Base-by-base conservation (phyloP, 257 asterid species). In the Salvia splendens region DNA sequence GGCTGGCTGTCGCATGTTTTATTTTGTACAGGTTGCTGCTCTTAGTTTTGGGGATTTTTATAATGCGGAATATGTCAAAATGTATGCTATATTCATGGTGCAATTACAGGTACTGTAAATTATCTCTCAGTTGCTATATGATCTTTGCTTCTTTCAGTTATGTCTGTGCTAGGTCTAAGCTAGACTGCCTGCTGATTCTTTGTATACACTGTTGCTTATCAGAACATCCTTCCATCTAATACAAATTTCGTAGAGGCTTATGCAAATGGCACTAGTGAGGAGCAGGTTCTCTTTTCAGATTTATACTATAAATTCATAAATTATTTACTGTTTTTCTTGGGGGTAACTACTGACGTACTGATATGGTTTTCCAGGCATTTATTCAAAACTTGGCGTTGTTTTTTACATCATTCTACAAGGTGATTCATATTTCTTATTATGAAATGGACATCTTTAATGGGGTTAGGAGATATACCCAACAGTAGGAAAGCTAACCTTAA, bases 351-450 rank as follows among this genome's bases (percentile, higher is more conserved):
- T 74, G 12, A 72, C 58, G 64, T 43, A 62, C 60, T 35, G 48
- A 47, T 64, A 0, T 61, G 35, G 43, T 38, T 47, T 41, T 77
- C 40, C 94, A 94, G 99, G 96, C 93, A 41, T 94, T 94, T 67
- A 89, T 94, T 69, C 99, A 94, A 79, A 94, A 94, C 72, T 71
- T 94, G 85, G 99, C 98, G 0, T 65, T 94, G 85, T 94, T 94
- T 76, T 86, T 94, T 79, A 91, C 99, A 61, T 88, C 99, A 50
- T 94, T 91, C 74, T 94, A 66, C 82, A 94, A 94, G 96, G 99
- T 84, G 77, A 81, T 5, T 63, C 10, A 15, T 14, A 14, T 46
- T 56, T 20, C 24, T 38, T 52, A 32, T 12, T 33, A 47, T 73
- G 48, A 57, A 48, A 33, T 56, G 55, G 41, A 36, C 43, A 53